Base-by-base conservation (phyloP, 768 basidiomycete genomes). In the Lactifluus rugatus region DNA sequence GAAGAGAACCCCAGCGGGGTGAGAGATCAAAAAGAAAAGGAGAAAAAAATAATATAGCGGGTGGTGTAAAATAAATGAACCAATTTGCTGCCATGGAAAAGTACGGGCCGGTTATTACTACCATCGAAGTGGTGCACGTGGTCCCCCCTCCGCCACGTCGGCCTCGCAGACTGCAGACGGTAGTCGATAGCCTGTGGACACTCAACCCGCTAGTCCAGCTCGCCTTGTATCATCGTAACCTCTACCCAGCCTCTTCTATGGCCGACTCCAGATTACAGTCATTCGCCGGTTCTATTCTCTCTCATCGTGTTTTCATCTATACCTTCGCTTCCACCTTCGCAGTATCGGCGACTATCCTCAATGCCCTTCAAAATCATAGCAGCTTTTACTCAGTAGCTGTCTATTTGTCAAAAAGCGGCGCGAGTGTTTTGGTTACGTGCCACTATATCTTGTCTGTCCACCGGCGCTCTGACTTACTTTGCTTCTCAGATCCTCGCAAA, bases 301-400 rank as follows among this genome's bases (percentile, higher is more conserved):
- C 81, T 14, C 83, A 87, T 69, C 76, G 87, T 53, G 71, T 93
- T 52, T 69, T 85, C 26, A 68, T 89, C 46, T 96, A 97, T 67
- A 74, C 77, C 32, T 56, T 82, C 13, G 66, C 85, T 56, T 93
- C 92, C 28, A 73, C 82, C 48, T 62, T 82, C 26, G 82, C 89
- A 0, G 83, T 93, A 41, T 79, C 79, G 0, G 82, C 80, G 19
- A 86, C 89, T 26, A 77, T 97, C 60, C 72, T 79, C 49, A 90
- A 87, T 71, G 93, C 93, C 11, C 78, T 93, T 67, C 80, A 83
- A 66, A 84, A 79, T 53, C 80, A 94, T 66, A 85, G 84, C 66
- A 96, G 93, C 74, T 97, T 97, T 74, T 99, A 94, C 70, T 87
- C 93, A 16, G 87, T 95, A 3, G 82, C 90, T 31, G 91, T 99